These are phyloP conservation scores for Salix koriyanagi DNA, from an alignment of 345 rosid genomes.

Conservation along the genomic window DNA sequence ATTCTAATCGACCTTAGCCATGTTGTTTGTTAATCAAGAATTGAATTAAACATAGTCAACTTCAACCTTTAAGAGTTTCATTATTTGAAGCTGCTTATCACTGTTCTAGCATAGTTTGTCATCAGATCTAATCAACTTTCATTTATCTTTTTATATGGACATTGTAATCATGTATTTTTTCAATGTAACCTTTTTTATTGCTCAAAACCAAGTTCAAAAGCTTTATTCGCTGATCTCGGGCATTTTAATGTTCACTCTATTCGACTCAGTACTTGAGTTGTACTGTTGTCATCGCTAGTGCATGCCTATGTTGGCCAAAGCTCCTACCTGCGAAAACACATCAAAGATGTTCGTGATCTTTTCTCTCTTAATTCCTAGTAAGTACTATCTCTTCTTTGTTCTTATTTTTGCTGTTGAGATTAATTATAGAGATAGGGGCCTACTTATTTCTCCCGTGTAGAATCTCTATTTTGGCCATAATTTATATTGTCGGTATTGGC, in stretches of 20 bases:
- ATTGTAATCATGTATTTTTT: too few relatives aligned
- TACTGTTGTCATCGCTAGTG: constrained; percentile 41
- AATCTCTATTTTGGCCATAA: not conserved
- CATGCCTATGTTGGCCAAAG: constrained; percentile 39
- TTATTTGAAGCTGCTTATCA: too few relatives aligned
- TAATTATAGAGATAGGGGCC: not conserved
- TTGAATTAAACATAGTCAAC: too few relatives aligned
- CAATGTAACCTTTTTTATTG: too few relatives aligned
- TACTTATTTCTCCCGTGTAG: not conserved
- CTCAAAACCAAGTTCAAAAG: constrained; percentile 34
- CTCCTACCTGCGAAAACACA: constrained; percentile 26
- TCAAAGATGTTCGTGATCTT: not conserved
- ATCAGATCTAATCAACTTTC: too few relatives aligned
- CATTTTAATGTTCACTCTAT: constrained; percentile 47
- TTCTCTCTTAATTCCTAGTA: constrained; percentile 32
- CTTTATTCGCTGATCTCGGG: constrained; percentile 55
- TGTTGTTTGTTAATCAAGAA: too few relatives aligned
- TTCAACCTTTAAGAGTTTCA: too few relatives aligned
- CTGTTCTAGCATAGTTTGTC: too few relatives aligned
- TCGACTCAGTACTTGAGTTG: constrained; percentile 38
- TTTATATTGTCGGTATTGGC: not conserved
- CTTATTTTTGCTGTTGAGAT: not conserved
- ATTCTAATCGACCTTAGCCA: too few relatives aligned
- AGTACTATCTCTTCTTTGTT: not conserved
- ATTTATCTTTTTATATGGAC: too few relatives aligned